Conservation (phyloP, 768 basidiomycete species). For the Tremella mesenterica region DNA sequence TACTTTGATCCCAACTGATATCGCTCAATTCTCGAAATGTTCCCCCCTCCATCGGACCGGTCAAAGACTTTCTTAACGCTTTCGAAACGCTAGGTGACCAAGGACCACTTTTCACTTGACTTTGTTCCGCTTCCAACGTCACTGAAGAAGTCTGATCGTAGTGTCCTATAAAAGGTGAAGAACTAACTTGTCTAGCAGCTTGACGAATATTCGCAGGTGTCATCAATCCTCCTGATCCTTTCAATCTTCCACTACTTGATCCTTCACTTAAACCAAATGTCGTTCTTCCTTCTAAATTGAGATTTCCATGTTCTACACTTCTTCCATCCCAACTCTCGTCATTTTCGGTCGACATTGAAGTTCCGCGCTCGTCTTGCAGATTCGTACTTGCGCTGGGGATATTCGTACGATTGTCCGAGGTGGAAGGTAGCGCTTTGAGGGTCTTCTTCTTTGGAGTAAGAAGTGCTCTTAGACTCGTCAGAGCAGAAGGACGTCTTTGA, state of each 20-base stretch:
- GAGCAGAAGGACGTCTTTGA: constrained; percentile 11
- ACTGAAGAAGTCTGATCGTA: constrained; percentile 73
- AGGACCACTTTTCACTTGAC: constrained; percentile 52
- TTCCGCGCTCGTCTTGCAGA: no score
- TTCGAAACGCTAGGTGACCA: constrained; percentile 54
- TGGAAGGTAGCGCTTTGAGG: constrained; percentile 44
- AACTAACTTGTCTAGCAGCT: constrained; percentile 1
- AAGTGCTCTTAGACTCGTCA: constrained; percentile 43
- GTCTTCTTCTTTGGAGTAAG: constrained; percentile 65
- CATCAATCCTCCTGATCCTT: not conserved
- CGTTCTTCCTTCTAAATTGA: not conserved
- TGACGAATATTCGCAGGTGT: constrained; percentile 33
- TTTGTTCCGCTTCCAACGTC: constrained; percentile 59
- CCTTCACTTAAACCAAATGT: no score
- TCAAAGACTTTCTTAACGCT: constrained; percentile 23
- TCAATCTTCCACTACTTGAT: no score
- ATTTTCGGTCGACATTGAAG: no score
- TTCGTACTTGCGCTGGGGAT: not conserved
- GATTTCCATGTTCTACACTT: no score
- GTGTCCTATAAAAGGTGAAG: constrained; percentile 67
- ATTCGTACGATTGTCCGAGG: not conserved
- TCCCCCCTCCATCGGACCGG: constrained; percentile 17
- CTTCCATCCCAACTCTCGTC: no score
- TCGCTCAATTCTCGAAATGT: not conserved
- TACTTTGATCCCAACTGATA: not conserved